Conservation (phyloP, 306 rosid species). For the Ceratonia siliqua region DNA sequence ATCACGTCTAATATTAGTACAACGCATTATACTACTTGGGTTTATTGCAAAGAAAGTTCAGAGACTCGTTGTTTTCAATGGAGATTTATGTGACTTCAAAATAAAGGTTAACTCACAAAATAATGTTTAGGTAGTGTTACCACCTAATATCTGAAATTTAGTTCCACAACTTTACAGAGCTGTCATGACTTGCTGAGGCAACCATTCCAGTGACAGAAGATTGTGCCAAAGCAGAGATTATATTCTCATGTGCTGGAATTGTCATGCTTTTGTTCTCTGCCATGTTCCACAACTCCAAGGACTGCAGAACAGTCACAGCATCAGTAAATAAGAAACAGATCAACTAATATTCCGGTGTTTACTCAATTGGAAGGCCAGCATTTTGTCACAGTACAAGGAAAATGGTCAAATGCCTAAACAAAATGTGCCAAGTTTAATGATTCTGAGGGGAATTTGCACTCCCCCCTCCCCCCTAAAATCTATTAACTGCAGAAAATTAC, state of each 20-base stretch:
- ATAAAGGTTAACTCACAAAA: slow-evolving; percentile 17
- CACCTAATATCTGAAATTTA: slow-evolving; percentile 23
- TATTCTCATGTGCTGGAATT: slow-evolving; percentile 43
- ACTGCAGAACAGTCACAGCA: slow-evolving; percentile 32
- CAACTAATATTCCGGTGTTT: background rate
- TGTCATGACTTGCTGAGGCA: slow-evolving; percentile 60
- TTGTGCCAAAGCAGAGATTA: slow-evolving; percentile 51
- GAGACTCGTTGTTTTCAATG: slow-evolving; percentile 30
- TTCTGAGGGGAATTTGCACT: no score
- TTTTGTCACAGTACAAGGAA: background rate
- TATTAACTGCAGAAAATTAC: no score
- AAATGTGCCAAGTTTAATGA: background rate
- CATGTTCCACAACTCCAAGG: slow-evolving; percentile 54
- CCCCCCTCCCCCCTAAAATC: no score
- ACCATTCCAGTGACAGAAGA: slow-evolving; percentile 55
- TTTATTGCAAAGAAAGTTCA: slow-evolving; percentile 29
- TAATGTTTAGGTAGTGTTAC: slow-evolving; percentile 19
- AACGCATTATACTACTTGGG: background rate
- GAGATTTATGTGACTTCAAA: slow-evolving; percentile 22
- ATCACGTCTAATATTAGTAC: background rate
- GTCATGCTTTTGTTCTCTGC: slow-evolving; percentile 57
- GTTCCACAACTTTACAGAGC: slow-evolving; percentile 52
- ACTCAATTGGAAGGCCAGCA: background rate
- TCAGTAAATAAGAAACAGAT: background rate
- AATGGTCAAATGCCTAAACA: background rate